Conservation (phyloP, 2,329 filamentous ascomycete species). For the Cercospora beticola region DNA sequence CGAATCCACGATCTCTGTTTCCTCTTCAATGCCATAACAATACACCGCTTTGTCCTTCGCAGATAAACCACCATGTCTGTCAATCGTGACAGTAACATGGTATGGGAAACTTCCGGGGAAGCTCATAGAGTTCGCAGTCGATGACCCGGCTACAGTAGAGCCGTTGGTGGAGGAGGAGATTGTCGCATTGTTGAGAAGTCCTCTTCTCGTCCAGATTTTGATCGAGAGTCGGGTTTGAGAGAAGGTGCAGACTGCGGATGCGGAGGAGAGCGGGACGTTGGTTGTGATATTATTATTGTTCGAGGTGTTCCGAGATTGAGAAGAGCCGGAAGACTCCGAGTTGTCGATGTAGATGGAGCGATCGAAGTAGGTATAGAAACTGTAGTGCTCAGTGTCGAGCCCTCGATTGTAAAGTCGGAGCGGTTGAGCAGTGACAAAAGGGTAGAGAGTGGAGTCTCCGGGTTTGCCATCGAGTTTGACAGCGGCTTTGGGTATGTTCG, state of each 20-base stretch:
- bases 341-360: constrained; percentile 74
- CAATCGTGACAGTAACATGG: constrained; percentile 59
- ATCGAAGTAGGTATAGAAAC: constrained; percentile 87
- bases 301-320: constrained; percentile 44
- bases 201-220: constrained; percentile 60
- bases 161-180: constrained; percentile 9
- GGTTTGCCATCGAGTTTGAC: constrained; percentile 69
- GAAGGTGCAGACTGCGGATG: constrained; percentile 50
- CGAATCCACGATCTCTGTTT: constrained; percentile 46
- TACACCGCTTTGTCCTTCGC: constrained; percentile 57
- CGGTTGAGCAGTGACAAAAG: constrained; percentile 68
- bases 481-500: constrained; percentile 63
- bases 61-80: constrained; percentile 58
- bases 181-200: constrained; percentile 4
- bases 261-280: constrained; percentile 26
- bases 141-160: constrained; percentile 33
- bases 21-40: constrained; percentile 57
- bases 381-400: constrained; percentile 78
- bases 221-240: constrained; percentile 61
- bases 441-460: constrained; percentile 69
- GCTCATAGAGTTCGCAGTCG: constrained; percentile 48
- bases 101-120: constrained; percentile 61
- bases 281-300: constrained; percentile 13
- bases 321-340: neutral
- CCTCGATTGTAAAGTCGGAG: constrained; percentile 83